Conservation (phyloP, 306 rosid species). For the Rubus parviflorus region DNA sequence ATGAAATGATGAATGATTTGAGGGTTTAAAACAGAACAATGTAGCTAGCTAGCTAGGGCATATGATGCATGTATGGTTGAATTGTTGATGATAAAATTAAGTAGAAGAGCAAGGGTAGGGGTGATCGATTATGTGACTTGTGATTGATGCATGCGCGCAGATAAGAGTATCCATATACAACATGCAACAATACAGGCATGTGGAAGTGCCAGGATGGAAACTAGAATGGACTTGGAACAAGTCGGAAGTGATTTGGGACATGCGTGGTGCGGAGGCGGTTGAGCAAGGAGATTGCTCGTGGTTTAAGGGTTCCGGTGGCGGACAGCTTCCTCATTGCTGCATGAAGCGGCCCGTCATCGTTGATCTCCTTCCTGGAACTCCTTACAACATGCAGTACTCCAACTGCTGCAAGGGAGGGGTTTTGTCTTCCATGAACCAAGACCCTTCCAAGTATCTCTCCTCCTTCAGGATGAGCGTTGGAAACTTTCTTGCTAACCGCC, state of each 20-base stretch:
- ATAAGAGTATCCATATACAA: constrained; percentile 58
- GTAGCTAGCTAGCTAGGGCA: background rate
- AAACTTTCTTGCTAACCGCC: background rate
- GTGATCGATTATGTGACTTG: background rate
- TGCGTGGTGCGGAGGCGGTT: constrained; percentile 75
- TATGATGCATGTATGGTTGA: too few species aligned
- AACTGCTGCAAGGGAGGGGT: constrained; percentile 76
- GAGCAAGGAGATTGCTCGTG: constrained; percentile 71
- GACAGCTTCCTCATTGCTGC: constrained; percentile 66
- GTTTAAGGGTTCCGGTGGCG: constrained; percentile 30
- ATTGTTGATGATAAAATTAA: background rate
- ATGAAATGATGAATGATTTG: background rate
- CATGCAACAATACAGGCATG: constrained; percentile 59
- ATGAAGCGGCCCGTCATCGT: constrained; percentile 49
- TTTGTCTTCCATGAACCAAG: constrained; percentile 60
- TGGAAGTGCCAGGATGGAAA: constrained; percentile 77
- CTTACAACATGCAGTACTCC: constrained; percentile 49
- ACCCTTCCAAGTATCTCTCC: constrained; percentile 36
- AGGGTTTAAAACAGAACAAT: background rate
- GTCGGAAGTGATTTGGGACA: constrained; percentile 64
- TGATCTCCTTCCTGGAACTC: constrained; percentile 64
- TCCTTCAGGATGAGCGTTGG: constrained; percentile 55
- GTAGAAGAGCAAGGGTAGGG: background rate
- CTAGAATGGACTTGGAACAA: constrained; percentile 67
- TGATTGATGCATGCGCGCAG: constrained; percentile 24